A percentile compares a stretch with the other conserved stretches of the same genome.
phyloP scores from a whole-genome alignment of 805 yeast species.

The Lachancea kluyveri region DNA sequence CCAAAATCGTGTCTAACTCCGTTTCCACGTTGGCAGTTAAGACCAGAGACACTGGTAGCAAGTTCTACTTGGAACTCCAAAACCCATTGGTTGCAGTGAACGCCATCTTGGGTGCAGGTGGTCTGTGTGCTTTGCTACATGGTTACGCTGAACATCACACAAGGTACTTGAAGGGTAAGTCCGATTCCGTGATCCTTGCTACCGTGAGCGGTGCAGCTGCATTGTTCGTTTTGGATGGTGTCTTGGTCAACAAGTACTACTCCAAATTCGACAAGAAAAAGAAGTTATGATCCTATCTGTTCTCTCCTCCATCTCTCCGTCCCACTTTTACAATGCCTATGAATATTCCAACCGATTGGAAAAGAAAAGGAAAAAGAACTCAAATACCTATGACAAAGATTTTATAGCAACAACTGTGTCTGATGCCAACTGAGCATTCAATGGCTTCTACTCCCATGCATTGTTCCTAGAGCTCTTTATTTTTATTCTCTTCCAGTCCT shows the following conservation, averaged over 20 bases:
- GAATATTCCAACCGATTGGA: too few species aligned
- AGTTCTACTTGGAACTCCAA: slow-evolving; percentile 38
- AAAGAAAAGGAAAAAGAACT: too few species aligned
- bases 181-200: slow-evolving; percentile 42
- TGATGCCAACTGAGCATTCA: too few species aligned
- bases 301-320: too few species aligned
- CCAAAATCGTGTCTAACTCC: slow-evolving; percentile 18
- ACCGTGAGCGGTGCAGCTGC: slow-evolving; percentile 51
- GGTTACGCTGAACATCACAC: slow-evolving; percentile 45
- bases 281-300: too few species aligned
- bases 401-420: too few species aligned
- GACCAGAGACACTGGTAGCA: slow-evolving; percentile 7
- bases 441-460: too few species aligned
- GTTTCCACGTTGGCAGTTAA: slow-evolving; percentile 13
- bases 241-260: slow-evolving; percentile 47
- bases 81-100: slow-evolving; percentile 60
- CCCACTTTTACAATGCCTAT: too few species aligned
- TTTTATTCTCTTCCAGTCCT: too few species aligned
- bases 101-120: slow-evolving; percentile 42
- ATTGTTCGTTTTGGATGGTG: slow-evolving; percentile 48
- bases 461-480: too few species aligned
- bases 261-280: slow-evolving; percentile 45
- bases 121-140: slow-evolving; percentile 41
- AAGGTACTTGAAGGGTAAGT: slow-evolving; percentile 37
- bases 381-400: too few species aligned